These are phyloP conservation scores for Gossypium stocksii DNA, from an alignment of 345 rosid genomes.

Conservation along the genomic window DNA sequence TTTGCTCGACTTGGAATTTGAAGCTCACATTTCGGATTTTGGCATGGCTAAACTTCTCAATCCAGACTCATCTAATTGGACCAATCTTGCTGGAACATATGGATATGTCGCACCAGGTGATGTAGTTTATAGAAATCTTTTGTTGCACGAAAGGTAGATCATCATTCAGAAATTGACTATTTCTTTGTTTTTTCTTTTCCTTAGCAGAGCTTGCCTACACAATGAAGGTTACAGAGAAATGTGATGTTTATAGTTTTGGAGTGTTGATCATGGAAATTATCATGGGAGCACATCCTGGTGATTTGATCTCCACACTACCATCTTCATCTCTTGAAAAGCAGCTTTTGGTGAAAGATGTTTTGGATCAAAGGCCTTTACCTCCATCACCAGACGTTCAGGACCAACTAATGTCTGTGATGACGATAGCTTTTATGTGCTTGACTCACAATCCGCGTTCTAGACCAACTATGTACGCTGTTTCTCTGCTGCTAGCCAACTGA, in stretches of 20 bases:
- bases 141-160: not conserved
- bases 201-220: constrained; percentile 7
- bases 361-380: constrained; percentile 4
- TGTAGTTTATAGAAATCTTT: not conserved
- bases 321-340: not conserved
- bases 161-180: not conserved
- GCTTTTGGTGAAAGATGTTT: not conserved
- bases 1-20: not conserved
- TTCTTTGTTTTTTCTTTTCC: not conserved
- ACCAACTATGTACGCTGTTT: constrained; percentile 4
- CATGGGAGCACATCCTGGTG: constrained; percentile 1
- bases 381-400: not conserved
- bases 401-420: not conserved
- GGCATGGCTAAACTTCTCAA: not conserved
- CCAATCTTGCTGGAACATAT: constrained; percentile 13
- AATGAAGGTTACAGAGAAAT: not conserved
- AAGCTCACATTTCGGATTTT: constrained; percentile 10
- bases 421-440: constrained; percentile 5
- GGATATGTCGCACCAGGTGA: constrained; percentile 29
- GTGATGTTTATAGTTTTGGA: constrained; percentile 7
- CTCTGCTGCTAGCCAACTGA: not conserved
- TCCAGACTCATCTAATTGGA: constrained; percentile 2
- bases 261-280: not conserved
- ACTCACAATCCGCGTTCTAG: not conserved
- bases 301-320: not conserved